Evolutionary conservation across 192 early-diverging fungal species (phyloP), one percentile per base, ranked within the genome.

Genomic region (Coemansia erecta): DNA sequence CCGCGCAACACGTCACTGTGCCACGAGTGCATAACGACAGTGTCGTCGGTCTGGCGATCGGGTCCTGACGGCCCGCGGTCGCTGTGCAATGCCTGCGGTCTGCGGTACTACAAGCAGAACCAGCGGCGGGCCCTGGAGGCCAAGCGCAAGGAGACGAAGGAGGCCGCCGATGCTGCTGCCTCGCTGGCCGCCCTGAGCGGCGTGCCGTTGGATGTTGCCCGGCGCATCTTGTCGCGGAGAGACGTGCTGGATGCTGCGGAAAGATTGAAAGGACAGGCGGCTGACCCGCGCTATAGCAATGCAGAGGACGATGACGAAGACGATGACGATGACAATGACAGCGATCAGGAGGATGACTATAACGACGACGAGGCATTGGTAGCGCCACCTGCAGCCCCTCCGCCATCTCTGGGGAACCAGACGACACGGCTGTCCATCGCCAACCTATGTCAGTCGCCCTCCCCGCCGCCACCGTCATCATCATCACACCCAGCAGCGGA

Each of bases 1-100:
- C 76, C 76, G 10, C 76, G 76, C 53, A 80, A 74, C 63, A 80
- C 77, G 14, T 73, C 72, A 33, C 61, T 80, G 37, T 80, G 77
- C 52, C 77, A 80, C 62, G 77, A 80, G 31, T 80, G 77, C 58
- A 74, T 74, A 39, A 80, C 77, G 19, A 80, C 77, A 1, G 72
- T 80, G 19, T 80, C 77, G 1, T 80, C 77, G 2, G 77, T 80
- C 11, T 80, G 77, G 77, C 71, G 77, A 14, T 80, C 77, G 1
- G 77, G 77, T 5, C 77, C 77, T 53, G 72, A 74, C 33, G 77
- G 77, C 53, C 70, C 76, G 11, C 70, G 76, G 33, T 81, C 82
- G 18, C 73, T 85, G 28, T 85, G 84, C 68, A 85, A 85, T 58
- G 84, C 84, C 22, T 85, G 84, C 50, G 84, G 84, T 0, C 53